phyloP scores from a whole-genome alignment of 805 yeast species.

The Cyberlindnera euphorbiae region DNA sequence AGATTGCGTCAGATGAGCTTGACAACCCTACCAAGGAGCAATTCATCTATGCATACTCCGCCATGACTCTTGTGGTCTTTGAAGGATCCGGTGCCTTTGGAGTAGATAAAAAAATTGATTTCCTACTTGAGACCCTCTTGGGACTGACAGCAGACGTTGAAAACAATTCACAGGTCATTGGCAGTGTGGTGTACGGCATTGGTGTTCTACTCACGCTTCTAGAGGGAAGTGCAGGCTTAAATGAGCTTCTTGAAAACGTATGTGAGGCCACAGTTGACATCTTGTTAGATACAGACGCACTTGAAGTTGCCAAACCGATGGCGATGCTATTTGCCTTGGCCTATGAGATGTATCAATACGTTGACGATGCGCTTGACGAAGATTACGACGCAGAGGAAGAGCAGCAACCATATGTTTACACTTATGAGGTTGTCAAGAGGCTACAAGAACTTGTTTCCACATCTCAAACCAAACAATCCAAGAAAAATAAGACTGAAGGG shows the following conservation, averaged over 20 bases:
- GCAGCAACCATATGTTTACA: conserved; percentile 50
- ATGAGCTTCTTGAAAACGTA: conserved; percentile 20
- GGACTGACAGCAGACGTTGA: conserved; percentile 10
- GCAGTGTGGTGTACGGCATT: conserved; percentile 21
- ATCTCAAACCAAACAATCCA: conserved; percentile 53
- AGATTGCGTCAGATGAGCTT: conserved; percentile 14
- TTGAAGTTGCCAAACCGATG: conserved; percentile 22
- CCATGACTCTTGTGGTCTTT: conserved; percentile 18
- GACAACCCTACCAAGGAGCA: conserved; percentile 15
- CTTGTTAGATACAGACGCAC: conserved; percentile 16
- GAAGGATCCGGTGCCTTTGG: conserved; percentile 27
- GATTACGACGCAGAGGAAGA: conserved; percentile 40
- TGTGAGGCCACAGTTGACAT: conserved; percentile 19
- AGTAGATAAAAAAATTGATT: conserved; percentile 19
- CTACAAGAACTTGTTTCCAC: conserved; percentile 42
- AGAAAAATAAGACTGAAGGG: conserved; percentile 56
- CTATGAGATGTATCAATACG: conserved; percentile 26
- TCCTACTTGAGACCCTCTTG: conserved; percentile 16
- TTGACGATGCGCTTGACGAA: conserved; percentile 38
- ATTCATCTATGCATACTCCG: conserved; percentile 22
- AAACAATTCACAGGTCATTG: conserved; percentile 13
- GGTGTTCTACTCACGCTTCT: conserved; percentile 23
- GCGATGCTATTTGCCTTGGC: conserved; percentile 24
- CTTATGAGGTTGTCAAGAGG: conserved; percentile 39
- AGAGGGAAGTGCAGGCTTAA: conserved; percentile 9